A percentile compares a stretch with the other conserved stretches of the same genome.
Evolutionary conservation across 768 basidiomycete genomes (phyloP).

Genomic region (Galerina sulciceps): DNA sequence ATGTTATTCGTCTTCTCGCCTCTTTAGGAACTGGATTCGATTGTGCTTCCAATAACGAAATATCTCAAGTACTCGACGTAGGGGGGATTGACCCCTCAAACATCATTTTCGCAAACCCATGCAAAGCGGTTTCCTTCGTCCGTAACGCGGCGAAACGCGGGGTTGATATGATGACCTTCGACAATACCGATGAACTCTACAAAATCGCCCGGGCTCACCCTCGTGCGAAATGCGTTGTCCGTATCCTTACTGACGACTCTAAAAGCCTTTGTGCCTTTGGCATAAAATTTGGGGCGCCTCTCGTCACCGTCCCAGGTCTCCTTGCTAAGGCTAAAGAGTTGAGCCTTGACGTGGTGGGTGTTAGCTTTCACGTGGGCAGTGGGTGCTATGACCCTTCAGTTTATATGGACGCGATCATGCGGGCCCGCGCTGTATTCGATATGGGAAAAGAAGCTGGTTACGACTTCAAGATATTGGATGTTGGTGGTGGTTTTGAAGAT

Average conservation of each 20-base stretch:
- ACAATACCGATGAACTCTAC: slow-evolving; percentile 94
- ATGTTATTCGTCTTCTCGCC: slow-evolving; percentile 88
- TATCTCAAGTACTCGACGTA: slow-evolving; percentile 74
- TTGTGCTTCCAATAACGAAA: slow-evolving; percentile 95
- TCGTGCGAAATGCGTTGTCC: slow-evolving; percentile 82
- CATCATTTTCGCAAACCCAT: slow-evolving; percentile 98
- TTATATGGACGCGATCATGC: slow-evolving; percentile 87
- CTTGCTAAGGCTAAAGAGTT: slow-evolving; percentile 81
- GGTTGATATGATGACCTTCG: slow-evolving; percentile 96
- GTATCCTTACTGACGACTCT: slow-evolving; percentile 98
- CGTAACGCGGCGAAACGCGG: slow-evolving; percentile 78
- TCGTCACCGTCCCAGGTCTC: slow-evolving; percentile 78
- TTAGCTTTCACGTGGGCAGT: slow-evolving; percentile 97
- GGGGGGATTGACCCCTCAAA: slow-evolving; percentile 77
- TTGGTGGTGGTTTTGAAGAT: slow-evolving; percentile 97
- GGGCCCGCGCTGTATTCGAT: slow-evolving; percentile 83
- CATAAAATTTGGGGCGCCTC: slow-evolving; percentile 94
- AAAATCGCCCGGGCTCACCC: slow-evolving; percentile 88
- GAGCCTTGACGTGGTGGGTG: slow-evolving; percentile 85
- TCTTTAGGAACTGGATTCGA: slow-evolving; percentile 94
- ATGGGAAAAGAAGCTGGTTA: slow-evolving; percentile 86
- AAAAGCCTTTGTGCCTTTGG: slow-evolving; percentile 93
- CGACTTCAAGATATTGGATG: slow-evolving; percentile 82
- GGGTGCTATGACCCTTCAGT: slow-evolving; percentile 93
- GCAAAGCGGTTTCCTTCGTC: slow-evolving; percentile 95